A percentile compares a stretch with the other conserved stretches of the same genome.
Evolutionary conservation across 2,329 filamentous ascomycete genomes (phyloP).

Genomic region (Annulohypoxylon truncatum): DNA sequence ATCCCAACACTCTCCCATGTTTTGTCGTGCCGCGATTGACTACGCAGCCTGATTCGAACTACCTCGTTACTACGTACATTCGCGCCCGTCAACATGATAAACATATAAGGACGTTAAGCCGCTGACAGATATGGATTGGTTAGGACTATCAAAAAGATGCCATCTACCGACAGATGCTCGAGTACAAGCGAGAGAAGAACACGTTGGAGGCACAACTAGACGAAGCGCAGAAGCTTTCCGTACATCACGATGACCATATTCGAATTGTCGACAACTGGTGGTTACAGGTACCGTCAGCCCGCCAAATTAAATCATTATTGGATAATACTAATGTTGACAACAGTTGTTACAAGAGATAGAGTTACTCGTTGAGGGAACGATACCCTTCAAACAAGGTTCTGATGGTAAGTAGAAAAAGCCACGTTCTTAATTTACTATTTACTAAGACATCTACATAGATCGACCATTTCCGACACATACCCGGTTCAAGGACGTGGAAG

Average conservation of each 20-base stretch:
- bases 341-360: constrained; percentile 74
- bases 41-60: constrained; percentile 43
- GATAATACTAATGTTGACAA: constrained; percentile 39
- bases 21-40: constrained; percentile 41
- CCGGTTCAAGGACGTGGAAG: constrained; percentile 70
- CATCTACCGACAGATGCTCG: constrained; percentile 96
- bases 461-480: constrained; percentile 68
- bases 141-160: constrained; percentile 95
- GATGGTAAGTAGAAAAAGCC: constrained; percentile 53
- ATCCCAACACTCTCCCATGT: constrained; percentile 36
- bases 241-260: constrained; percentile 92
- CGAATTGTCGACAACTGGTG: constrained; percentile 94
- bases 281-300: constrained; percentile 75
- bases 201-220: constrained; percentile 84
- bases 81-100: constrained; percentile 42
- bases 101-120: constrained; percentile 43
- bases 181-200: constrained; percentile 91
- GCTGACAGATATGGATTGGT: constrained; percentile 54
- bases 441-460: constrained; percentile 55
- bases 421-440: neutral
- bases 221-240: constrained; percentile 80
- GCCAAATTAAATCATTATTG: neutral
- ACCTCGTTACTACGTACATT: constrained; percentile 45
- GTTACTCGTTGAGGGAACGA: constrained; percentile 64
- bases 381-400: constrained; percentile 57